Percentiles rank a stretch among this genome's conserved stretches.
These are phyloP conservation scores for Pholiota molesta DNA, from an alignment of 768 basidiomycete species.

Conservation along the genomic window DNA sequence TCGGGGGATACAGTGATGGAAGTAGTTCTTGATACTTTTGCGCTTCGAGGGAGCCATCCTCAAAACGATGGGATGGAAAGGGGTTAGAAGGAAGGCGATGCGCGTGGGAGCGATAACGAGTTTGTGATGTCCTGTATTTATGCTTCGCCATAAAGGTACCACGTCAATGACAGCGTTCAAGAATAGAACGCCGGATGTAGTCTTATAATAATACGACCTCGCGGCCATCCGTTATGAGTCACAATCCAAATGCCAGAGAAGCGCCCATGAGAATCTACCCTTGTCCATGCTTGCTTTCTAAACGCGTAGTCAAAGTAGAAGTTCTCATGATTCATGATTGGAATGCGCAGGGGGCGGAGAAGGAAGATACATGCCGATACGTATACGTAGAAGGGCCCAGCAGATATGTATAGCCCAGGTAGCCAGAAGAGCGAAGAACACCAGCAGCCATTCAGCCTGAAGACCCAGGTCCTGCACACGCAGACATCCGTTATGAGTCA, in stretches of 20 bases:
- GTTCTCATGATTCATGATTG: too few species aligned
- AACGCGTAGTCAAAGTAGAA: too few species aligned
- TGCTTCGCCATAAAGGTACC: background rate
- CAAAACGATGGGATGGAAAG: background rate
- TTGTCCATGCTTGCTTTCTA: too few species aligned
- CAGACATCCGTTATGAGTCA: background rate
- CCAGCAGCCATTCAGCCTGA: background rate
- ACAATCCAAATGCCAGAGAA: background rate
- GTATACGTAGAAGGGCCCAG: background rate
- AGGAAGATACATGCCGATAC: too few species aligned
- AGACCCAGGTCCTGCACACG: background rate
- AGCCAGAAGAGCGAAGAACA: background rate
- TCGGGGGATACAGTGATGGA: slow-evolving; percentile 32
- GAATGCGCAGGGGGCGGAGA: too few species aligned
- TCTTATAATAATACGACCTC: background rate
- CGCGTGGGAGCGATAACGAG: slow-evolving; percentile 2
- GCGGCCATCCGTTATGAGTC: background rate
- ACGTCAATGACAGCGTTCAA: background rate
- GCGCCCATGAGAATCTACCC: too few species aligned
- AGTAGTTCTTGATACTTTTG: slow-evolving; percentile 16
- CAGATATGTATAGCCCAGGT: slow-evolving; percentile 4
- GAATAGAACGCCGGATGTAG: background rate
- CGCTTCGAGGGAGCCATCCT: background rate
- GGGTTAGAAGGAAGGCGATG: background rate
- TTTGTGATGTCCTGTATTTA: background rate